Evolutionary conservation across 257 asterid genomes (phyloP).

Genomic region (Orobanche coerulescens): DNA sequence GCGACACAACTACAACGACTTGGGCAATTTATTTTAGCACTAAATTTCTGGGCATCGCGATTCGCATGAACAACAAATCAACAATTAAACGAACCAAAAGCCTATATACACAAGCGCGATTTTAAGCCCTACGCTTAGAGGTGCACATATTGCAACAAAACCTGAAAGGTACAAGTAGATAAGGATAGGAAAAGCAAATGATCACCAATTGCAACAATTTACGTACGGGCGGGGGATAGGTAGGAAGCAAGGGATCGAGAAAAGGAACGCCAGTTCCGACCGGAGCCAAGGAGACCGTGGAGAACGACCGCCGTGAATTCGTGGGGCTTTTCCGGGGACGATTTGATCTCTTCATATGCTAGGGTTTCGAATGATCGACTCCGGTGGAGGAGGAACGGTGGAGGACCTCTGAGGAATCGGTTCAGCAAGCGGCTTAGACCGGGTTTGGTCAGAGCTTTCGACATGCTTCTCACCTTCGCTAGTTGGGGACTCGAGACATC

Average conservation of each 20-base stretch:
- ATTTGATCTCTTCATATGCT: constrained; percentile 65
- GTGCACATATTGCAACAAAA: not conserved
- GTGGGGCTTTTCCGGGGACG: constrained; percentile 42
- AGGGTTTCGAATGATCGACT: constrained; percentile 50
- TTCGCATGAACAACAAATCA: not conserved
- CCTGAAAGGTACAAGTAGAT: not conserved
- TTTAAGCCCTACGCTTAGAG: not conserved
- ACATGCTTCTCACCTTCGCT: constrained; percentile 23
- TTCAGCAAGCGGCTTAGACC: constrained; percentile 30
- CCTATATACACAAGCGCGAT: not conserved
- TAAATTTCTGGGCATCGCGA: not conserved
- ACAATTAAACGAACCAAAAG: not conserved
- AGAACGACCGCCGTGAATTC: constrained; percentile 69
- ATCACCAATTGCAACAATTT: not conserved
- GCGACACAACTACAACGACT: not conserved
- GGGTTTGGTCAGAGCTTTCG: constrained; percentile 28
- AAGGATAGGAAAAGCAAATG: not conserved
- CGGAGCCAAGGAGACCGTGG: constrained; percentile 92
- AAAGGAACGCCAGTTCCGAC: constrained; percentile 93
- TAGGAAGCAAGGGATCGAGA: constrained; percentile 63
- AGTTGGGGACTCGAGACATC: too few relatives aligned
- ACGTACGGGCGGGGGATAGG: constrained; percentile 50
- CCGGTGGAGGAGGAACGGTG: constrained; percentile 30
- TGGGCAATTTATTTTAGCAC: not conserved
- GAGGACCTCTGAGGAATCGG: constrained; percentile 30